Evolutionary conservation across 495 filamentous ascomycete species (phyloP).

Genomic region (Neurospora tetraspora): DNA sequence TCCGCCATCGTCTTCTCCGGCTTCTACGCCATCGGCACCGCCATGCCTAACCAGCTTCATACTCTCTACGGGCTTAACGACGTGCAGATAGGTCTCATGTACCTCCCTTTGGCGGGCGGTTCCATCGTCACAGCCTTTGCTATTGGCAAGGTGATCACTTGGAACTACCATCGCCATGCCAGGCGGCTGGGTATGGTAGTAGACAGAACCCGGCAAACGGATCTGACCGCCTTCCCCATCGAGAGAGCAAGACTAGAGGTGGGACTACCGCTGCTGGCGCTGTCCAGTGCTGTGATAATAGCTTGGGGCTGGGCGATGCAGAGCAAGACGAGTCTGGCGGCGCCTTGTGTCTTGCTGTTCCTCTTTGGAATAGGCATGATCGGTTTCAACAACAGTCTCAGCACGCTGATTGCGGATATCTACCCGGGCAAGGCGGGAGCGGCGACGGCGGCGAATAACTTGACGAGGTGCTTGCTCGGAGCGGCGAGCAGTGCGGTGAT

Average conservation of each 20-base stretch:
- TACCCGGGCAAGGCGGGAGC: constrained; percentile 51
- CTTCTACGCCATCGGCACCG: constrained; percentile 50
- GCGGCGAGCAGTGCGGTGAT: constrained; percentile 57
- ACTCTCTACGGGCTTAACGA: constrained; percentile 46
- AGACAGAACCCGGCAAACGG: constrained; percentile 34
- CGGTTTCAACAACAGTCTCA: constrained; percentile 37
- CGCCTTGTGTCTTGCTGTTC: constrained; percentile 43
- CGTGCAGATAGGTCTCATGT: constrained; percentile 49
- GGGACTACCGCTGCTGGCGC: constrained; percentile 36
- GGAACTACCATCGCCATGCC: constrained; percentile 42
- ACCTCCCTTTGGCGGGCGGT: constrained; percentile 49
- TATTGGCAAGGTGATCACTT: constrained; percentile 42
- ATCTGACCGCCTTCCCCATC: constrained; percentile 50
- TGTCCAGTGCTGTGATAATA: constrained; percentile 29
- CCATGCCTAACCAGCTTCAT: constrained; percentile 38
- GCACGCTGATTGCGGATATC: constrained; percentile 56
- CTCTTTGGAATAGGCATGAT: constrained; percentile 40
- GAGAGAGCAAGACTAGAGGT: constrained; percentile 54
- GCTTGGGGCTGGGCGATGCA: constrained; percentile 52
- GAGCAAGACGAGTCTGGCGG: constrained; percentile 13
- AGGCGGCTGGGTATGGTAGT: constrained; percentile 29
- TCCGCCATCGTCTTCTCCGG: constrained; percentile 48
- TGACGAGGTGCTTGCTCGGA: constrained; percentile 57
- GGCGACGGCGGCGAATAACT: constrained; percentile 61
- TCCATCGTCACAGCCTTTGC: constrained; percentile 48